Percentiles rank a stretch among this genome's conserved stretches.
Evolutionary conservation across 2,329 filamentous ascomycete species (phyloP).

Genomic region (Penicillium hordei): DNA sequence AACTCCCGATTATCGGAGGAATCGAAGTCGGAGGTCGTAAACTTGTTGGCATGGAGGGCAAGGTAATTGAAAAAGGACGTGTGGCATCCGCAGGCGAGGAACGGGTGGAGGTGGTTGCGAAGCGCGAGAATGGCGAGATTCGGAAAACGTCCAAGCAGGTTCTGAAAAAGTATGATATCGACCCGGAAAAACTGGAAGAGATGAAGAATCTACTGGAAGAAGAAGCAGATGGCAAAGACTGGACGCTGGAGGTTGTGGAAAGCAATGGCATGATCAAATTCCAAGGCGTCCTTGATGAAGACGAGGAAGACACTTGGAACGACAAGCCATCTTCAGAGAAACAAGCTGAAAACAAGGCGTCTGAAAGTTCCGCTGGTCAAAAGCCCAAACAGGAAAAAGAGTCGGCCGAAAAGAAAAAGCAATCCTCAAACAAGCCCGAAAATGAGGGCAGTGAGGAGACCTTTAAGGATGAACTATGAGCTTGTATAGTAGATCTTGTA

Average conservation of each 20-base stretch:
- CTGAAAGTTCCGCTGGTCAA: constrained; percentile 22
- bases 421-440: constrained; percentile 11
- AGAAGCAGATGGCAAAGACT: constrained; percentile 68
- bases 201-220: constrained; percentile 68
- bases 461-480: constrained; percentile 42
- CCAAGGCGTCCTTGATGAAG: constrained; percentile 65
- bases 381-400: constrained; percentile 23
- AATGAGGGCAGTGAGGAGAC: constrained; percentile 39
- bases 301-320: constrained; percentile 50
- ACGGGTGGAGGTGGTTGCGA: constrained; percentile 51
- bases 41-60: constrained; percentile 56
- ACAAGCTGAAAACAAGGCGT: constrained; percentile 13
- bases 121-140: constrained; percentile 62
- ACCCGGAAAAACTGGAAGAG: constrained; percentile 66
- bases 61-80: constrained; percentile 57
- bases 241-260: constrained; percentile 79
- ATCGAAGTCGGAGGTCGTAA: constrained; percentile 59
- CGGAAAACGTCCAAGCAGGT: constrained; percentile 64
- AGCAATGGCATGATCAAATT: constrained; percentile 65
- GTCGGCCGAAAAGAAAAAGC: constrained; percentile 6
- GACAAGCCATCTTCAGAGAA: constrained; percentile 13
- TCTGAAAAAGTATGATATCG: constrained; percentile 66
- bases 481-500: constrained; percentile 14
- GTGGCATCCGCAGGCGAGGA: constrained; percentile 54
- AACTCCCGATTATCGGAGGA: constrained; percentile 54